Conservation (phyloP, 805 yeast genomes). For the Nakazawaea wickerhamii region DNA sequence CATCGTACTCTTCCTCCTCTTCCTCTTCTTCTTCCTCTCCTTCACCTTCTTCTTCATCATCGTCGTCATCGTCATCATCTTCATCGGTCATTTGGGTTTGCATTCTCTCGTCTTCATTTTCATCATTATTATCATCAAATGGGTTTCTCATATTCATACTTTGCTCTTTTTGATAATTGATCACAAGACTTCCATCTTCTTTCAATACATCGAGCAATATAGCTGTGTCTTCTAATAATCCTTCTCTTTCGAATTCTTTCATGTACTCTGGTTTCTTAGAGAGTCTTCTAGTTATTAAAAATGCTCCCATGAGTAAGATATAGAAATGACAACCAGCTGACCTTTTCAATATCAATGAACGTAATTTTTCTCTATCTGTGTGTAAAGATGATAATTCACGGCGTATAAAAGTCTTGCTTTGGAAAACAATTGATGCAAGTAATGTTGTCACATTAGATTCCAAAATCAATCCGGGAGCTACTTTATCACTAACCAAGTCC, state of each 20-base stretch:
- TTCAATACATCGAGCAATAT: constrained; percentile 25
- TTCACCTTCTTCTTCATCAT: constrained; percentile 16
- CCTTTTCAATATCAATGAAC: constrained; percentile 12
- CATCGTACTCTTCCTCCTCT: constrained; percentile 22
- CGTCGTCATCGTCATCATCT: constrained; percentile 15
- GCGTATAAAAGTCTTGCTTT: constrained; percentile 32
- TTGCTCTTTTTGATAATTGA: constrained; percentile 5
- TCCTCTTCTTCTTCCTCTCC: constrained; percentile 19
- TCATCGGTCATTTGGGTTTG: constrained; percentile 3
- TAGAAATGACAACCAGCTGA: constrained; percentile 26
- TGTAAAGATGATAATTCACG: constrained; percentile 2
- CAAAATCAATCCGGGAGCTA: constrained; percentile 27
- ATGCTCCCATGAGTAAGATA: constrained; percentile 44
- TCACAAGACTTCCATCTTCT: constrained; percentile 12
- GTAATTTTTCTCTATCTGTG: background rate
- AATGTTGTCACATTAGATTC: constrained; percentile 38
- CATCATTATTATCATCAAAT: constrained; percentile 15
- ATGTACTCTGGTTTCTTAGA: constrained; percentile 41
- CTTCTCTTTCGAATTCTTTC: constrained; percentile 60
- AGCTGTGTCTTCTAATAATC: constrained; percentile 51
- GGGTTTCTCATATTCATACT: constrained; percentile 3
- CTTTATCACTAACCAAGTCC: constrained; percentile 30
- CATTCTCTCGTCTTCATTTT: constrained; percentile 14
- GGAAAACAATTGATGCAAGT: constrained; percentile 58
- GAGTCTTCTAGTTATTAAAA: constrained; percentile 41